Evolutionary conservation across 2,329 filamentous ascomycete species (phyloP), one percentile per base, ranked within the genome.

Genomic region (Xylaria polymorpha): DNA sequence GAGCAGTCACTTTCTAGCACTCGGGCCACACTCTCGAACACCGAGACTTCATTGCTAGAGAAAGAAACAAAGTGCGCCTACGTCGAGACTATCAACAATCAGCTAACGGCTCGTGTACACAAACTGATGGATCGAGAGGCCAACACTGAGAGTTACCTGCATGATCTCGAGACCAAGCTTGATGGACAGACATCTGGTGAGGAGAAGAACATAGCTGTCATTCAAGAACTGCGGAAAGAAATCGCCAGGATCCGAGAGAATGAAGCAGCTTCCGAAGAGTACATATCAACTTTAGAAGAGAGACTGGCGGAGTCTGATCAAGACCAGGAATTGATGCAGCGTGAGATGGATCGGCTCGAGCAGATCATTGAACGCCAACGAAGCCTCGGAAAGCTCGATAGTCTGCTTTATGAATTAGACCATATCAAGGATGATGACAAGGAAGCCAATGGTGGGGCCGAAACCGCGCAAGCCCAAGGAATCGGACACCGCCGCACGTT

Each of bases 241-340:
- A 91, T 99, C 69, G 86, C 91, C 29, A 91, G 95, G 50, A 88
- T 94, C 18, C 90, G 94, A 58, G 96, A 98, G 76, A 98, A 94
- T 74, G 96, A 99, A 82, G 88, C 91, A 3, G 91, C 92, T 46
- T 94, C 91, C 74, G 96, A 99, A 79, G 96, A 98, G 73, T 99
- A 99, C 80, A 98, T 99, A 62, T 97, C 95, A 0, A 98, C 94
- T 0, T 84, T 99, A 12, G 96, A 99, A 79, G 96, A 98, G 82
- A 92, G 95, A 25, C 87, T 99, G 9, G 96, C 96, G 0, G 96
- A 99, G 81, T 92, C 95, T 2, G 96, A 99, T 76, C 95, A 98
- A 80, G 96, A 99, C 78, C 90, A 93, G 72, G 96, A 98, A 79
- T 84, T 98, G 69, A 98, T 99, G 95, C 94, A 97, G 79, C 93